Percentiles rank a stretch among this genome's conserved stretches.
Evolutionary conservation across 2,329 filamentous ascomycete species (phyloP).

Genomic region (Pseudogymnoascus sp.): DNA sequence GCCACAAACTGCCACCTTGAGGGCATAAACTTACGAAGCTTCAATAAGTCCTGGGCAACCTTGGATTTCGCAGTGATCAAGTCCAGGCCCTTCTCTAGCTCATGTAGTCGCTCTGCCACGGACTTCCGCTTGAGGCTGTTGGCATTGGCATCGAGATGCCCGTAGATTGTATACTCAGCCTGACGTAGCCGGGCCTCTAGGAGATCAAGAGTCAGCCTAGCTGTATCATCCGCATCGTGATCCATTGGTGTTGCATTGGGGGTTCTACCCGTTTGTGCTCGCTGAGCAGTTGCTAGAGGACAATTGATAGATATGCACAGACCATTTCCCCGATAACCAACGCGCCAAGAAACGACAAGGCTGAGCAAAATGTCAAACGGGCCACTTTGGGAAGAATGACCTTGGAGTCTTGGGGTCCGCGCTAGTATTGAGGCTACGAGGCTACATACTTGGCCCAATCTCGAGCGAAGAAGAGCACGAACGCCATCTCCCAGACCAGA

Average conservation of each 20-base stretch:
- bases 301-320: slow-evolving; percentile 1
- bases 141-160: slow-evolving; percentile 7
- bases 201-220: slow-evolving; percentile 27
- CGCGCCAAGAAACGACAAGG: neutral
- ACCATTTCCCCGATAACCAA: slow-evolving; percentile 1
- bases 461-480: neutral
- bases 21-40: slow-evolving; percentile 22
- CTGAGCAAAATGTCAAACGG: slow-evolving; percentile 1
- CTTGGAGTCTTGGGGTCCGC: slow-evolving; percentile 8
- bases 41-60: slow-evolving; percentile 28
- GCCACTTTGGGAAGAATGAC: slow-evolving; percentile 4
- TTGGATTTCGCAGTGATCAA: slow-evolving; percentile 21
- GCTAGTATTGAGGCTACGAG: slow-evolving; percentile 4
- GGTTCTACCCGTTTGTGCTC: neutral
- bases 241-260: slow-evolving; percentile 3
- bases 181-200: slow-evolving; percentile 26
- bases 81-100: slow-evolving; percentile 11
- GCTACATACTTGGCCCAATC: slow-evolving; percentile 10
- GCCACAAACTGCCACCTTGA: neutral
- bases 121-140: neutral
- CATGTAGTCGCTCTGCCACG: slow-evolving; percentile 4
- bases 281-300: neutral
- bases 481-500: neutral
- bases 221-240: slow-evolving; percentile 26
- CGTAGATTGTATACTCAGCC: slow-evolving; percentile 26